Evolutionary conservation across 768 basidiomycete genomes (phyloP).

Genomic region (Termitomyces eurrhizus): DNA sequence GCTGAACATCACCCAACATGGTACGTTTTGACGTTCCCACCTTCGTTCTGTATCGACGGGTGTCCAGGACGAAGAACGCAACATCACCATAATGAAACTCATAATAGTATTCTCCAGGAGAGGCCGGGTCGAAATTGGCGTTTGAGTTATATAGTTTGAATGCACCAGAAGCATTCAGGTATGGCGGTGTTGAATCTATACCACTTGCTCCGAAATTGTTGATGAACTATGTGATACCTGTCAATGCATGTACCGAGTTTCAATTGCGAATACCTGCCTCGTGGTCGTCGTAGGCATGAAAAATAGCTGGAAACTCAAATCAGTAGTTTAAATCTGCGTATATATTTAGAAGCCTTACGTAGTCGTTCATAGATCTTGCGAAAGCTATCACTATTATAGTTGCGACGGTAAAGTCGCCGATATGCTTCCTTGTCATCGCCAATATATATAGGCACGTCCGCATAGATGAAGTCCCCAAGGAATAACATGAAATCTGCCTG

Average conservation of each 20-base stretch:
- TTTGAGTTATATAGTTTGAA: constrained; percentile 61
- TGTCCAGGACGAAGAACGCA: constrained; percentile 75
- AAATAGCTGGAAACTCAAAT: constrained; percentile 57
- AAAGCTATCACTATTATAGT: constrained; percentile 62
- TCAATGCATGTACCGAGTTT: neutral
- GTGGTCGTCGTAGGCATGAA: constrained; percentile 73
- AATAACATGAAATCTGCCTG: constrained; percentile 61
- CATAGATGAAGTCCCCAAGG: constrained; percentile 75
- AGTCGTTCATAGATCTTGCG: constrained; percentile 64
- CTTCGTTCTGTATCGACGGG: constrained; percentile 15
- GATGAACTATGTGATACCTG: constrained; percentile 37
- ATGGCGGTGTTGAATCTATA: constrained; percentile 51
- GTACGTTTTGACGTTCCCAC: constrained; percentile 31
- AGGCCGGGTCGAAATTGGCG: constrained; percentile 54
- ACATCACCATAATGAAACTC: constrained; percentile 63
- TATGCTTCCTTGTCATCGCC: constrained; percentile 59
- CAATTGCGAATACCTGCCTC: constrained; percentile 35
- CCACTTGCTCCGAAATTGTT: constrained; percentile 64
- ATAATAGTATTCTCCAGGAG: constrained; percentile 47
- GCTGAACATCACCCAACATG: constrained; percentile 69
- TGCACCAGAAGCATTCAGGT: constrained; percentile 53
- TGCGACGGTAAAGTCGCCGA: constrained; percentile 61
- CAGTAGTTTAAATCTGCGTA: neutral
- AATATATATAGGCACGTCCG: constrained; percentile 62
- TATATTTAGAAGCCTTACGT: constrained; percentile 40